phyloP scores from a whole-genome alignment of 1,284 basidiomycete species.

The Heterobasidion irregulare region DNA sequence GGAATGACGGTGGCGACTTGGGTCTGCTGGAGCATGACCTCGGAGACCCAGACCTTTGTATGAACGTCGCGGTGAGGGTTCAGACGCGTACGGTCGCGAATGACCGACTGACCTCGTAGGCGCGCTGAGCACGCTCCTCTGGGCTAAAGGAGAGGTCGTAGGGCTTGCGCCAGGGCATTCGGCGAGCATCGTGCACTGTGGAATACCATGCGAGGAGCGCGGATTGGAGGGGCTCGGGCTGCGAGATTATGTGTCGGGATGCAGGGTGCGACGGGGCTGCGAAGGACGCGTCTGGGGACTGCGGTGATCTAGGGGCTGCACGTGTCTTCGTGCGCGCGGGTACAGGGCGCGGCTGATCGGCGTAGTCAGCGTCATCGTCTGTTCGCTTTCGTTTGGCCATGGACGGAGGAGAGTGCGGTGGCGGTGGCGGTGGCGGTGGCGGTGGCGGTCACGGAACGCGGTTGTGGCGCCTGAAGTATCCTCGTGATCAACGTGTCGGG shows the following conservation, averaged over 20 bases:
- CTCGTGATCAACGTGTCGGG: no score
- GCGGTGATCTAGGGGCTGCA: no score
- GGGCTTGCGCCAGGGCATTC: conserved; percentile 84
- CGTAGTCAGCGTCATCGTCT: not conserved
- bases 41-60: conserved; percentile 78
- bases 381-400: not conserved
- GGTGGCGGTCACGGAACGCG: no score
- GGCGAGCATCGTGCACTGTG: conserved; percentile 49
- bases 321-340: no score
- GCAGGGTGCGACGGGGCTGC: conserved; percentile 17
- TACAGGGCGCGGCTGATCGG: no score
- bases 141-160: conserved; percentile 42
- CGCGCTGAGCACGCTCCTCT: conserved; percentile 59
- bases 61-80: not conserved
- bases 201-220: conserved; percentile 64
- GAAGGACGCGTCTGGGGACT: not conserved
- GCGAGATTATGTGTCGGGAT: conserved; percentile 26
- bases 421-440: no score
- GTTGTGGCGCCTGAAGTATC: no score
- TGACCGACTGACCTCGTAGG: conserved; percentile 58
- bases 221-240: conserved; percentile 30
- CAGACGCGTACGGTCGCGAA: not conserved
- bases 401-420: no score
- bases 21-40: conserved; percentile 98
- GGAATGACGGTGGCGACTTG: conserved; percentile 86